Base-by-base conservation (phyloP, 1,284 basidiomycete species). In the Moesziomyces antarcticus region DNA sequence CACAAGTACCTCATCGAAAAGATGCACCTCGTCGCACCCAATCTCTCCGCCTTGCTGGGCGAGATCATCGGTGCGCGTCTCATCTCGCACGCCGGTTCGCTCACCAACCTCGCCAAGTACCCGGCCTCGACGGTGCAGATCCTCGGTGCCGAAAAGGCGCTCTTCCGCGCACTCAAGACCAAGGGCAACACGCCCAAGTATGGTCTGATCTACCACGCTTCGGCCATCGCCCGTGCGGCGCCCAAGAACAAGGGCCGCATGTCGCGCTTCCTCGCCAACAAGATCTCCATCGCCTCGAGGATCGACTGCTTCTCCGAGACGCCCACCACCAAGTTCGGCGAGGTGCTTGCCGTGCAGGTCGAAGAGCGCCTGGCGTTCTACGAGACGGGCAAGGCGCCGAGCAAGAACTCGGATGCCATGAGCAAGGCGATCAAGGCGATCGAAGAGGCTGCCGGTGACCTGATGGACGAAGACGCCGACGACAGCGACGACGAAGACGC, bases 101-200 rank as follows among this genome's bases (percentile, higher is more conserved):
- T 99, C 84, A 96, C 94, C 74, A 97, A 97, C 86, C 87, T 98
- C 70, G 94, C 93, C 88, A 98, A 99, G 87, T 97, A 98, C 86
- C 96, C 96, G 33, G 96, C 96, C 4, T 95, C 93, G 80, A 99
- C 96, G 7, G 94, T 98, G 54, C 96, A 99, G 87, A 98, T 99
- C 79, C 88, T 99, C 42, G 96, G 96, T 80, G 96, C 96, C 22
- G 96, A 99, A 87, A 98, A 99, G 87, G 96, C 96, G 1, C 88
- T 99, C 44, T 99, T 99, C 90, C 88, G 96, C 65, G 96, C 96
- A 0, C 88, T 99, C 82, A 99, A 99, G 88, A 98, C 96, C 43
- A 99, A 98, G 87, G 94, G 94, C 33, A 97, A 98, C 86, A 98
- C 96, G 0, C 96, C 95, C 60, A 99, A 99, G 93, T 94, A 82